phyloP scores from a whole-genome alignment of 208 protist species.

The Lotmaria passim region DNA sequence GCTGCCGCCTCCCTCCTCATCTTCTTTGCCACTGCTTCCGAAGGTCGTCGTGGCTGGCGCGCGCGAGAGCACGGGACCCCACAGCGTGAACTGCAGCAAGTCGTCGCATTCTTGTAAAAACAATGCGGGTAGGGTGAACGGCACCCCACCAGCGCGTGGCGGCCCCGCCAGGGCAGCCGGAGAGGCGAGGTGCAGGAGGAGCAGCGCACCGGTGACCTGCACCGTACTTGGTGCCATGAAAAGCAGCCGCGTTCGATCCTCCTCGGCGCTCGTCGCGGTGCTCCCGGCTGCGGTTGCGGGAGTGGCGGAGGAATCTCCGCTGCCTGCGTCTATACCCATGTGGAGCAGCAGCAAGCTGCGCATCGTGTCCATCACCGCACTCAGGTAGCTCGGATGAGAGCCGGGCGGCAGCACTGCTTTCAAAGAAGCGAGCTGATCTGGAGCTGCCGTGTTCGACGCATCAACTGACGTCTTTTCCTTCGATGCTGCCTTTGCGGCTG shows the following conservation, averaged over 20 bases:
- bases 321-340: constrained; percentile 22
- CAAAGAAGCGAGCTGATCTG: constrained; percentile 26
- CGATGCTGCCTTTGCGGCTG: background rate
- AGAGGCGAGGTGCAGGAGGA: constrained; percentile 62
- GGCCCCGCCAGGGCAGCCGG: constrained; percentile 28
- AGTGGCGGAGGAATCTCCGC: too few relatives aligned
- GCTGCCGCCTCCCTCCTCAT: background rate
- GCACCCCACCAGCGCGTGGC: constrained; percentile 25
- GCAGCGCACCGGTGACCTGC: constrained; percentile 37
- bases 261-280: constrained; percentile 3
- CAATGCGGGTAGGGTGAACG: constrained; percentile 37
- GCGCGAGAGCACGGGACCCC: constrained; percentile 26
- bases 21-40: background rate
- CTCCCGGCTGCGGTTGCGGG: constrained; percentile 9
- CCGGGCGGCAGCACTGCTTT: constrained; percentile 47
- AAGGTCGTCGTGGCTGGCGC: background rate
- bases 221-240: constrained; percentile 37
- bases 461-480: background rate
- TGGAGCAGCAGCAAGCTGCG: constrained; percentile 33
- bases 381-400: constrained; percentile 57
- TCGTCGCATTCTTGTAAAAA: constrained; percentile 53
- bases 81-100: constrained; percentile 44
- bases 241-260: constrained; percentile 18
- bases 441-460: background rate
- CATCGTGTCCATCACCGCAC: constrained; percentile 50